Conservation (phyloP, 169 alveolate genomes). For the Fabrea salina region DNA sequence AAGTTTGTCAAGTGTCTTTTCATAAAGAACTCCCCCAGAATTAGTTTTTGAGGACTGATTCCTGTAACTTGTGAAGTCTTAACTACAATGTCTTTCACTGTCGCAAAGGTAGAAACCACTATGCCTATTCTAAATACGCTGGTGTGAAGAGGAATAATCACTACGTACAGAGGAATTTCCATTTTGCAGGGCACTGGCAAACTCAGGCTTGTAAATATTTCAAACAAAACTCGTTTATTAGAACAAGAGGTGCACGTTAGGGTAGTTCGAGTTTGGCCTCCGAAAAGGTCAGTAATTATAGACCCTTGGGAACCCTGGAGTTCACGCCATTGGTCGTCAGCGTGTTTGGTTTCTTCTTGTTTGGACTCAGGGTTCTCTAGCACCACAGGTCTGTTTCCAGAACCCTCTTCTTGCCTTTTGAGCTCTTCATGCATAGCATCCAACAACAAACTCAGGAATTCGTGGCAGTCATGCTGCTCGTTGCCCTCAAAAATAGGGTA, state of each 20-base stretch:
- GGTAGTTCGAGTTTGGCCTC: slow-evolving; percentile 28
- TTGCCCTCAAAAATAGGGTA: slow-evolving; percentile 46
- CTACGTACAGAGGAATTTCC: background rate
- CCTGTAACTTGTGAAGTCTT: background rate
- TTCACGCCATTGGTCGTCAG: slow-evolving; percentile 28
- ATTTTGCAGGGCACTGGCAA: slow-evolving; percentile 15
- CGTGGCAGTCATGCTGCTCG: slow-evolving; percentile 55
- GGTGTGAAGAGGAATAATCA: background rate
- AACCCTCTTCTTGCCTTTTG: slow-evolving; percentile 27
- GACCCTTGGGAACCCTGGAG: slow-evolving; percentile 14
- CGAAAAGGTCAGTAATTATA: slow-evolving; percentile 16
- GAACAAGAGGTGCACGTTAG: background rate
- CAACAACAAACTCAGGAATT: slow-evolving; percentile 48
- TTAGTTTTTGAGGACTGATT: background rate
- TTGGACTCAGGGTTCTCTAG: slow-evolving; percentile 11
- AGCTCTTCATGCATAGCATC: slow-evolving; percentile 54
- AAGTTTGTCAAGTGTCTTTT: background rate
- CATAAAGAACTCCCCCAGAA: background rate
- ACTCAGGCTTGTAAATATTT: slow-evolving; percentile 1
- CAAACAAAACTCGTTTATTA: slow-evolving; percentile 2
- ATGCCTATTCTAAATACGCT: background rate
- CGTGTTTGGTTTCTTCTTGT: background rate
- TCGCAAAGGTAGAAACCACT: background rate
- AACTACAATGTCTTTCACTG: background rate
- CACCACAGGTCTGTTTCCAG: background rate